A percentile compares a stretch with the other conserved stretches of the same genome.
phyloP scores from a whole-genome alignment of 495 filamentous ascomycete genomes.

The Pyrenopolyporus hunteri region DNA sequence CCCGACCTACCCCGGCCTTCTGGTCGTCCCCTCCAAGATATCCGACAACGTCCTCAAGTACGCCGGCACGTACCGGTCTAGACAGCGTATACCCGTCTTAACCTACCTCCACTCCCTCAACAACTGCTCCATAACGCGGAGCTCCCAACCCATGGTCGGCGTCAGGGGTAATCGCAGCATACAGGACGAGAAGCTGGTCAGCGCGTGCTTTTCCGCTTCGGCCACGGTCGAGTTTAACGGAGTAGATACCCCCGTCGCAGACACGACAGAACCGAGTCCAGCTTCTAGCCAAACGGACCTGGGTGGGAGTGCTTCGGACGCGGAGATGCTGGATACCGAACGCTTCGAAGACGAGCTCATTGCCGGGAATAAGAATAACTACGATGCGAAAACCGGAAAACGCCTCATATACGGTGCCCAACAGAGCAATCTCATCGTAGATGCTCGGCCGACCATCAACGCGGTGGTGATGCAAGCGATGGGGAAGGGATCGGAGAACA shows the following conservation, averaged over 20 bases:
- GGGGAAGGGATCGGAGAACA: slow-evolving; percentile 93
- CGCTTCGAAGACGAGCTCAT: slow-evolving; percentile 76
- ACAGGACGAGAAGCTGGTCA: slow-evolving; percentile 93
- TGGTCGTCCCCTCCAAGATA: slow-evolving; percentile 83
- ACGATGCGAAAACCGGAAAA: slow-evolving; percentile 55
- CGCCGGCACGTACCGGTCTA: slow-evolving; percentile 85
- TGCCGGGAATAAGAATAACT: slow-evolving; percentile 49
- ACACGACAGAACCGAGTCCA: slow-evolving; percentile 56
- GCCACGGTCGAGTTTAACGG: slow-evolving; percentile 49
- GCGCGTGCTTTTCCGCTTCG: slow-evolving; percentile 88
- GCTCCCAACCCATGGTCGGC: slow-evolving; percentile 90
- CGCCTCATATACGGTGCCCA: slow-evolving; percentile 87
- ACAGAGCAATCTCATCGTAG: slow-evolving; percentile 93
- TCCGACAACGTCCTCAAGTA: slow-evolving; percentile 98
- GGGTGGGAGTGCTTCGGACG: slow-evolving; percentile 43
- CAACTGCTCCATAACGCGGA: slow-evolving; percentile 94
- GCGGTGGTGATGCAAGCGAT: slow-evolving; percentile 95
- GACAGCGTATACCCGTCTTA: slow-evolving; percentile 83
- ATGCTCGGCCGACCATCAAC: slow-evolving; percentile 94
- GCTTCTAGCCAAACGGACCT: slow-evolving; percentile 65
- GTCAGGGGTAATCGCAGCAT: slow-evolving; percentile 88
- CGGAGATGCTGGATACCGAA: slow-evolving; percentile 62
- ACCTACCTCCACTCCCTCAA: slow-evolving; percentile 96
- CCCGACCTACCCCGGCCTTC: slow-evolving; percentile 87
- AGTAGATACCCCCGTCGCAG: slow-evolving; percentile 33